phyloP scores from a whole-genome alignment of 1,284 basidiomycete genomes.

The Sanghuangporus baumii region DNA sequence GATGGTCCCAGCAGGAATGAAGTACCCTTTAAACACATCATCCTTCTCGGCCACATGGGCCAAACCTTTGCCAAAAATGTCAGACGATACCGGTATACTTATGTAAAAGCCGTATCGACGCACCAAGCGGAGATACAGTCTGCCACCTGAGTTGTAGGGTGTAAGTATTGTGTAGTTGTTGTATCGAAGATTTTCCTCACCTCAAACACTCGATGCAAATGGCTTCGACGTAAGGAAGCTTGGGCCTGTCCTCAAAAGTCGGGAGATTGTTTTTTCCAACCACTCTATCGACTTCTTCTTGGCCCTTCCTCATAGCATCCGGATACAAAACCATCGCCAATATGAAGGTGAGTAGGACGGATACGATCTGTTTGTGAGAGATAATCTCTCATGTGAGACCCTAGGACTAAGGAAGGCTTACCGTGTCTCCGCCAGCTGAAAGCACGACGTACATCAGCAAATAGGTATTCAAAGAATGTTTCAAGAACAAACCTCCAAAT shows the following conservation, averaged over 20 bases:
- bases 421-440: slow-evolving; percentile 21
- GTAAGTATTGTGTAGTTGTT: background rate
- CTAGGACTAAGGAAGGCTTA: slow-evolving; percentile 2
- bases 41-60: background rate
- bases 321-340: slow-evolving; percentile 18
- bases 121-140: slow-evolving; percentile 8
- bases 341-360: slow-evolving; percentile 13
- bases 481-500: slow-evolving; percentile 6
- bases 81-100: background rate
- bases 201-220: slow-evolving; percentile 16
- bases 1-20: slow-evolving; percentile 21
- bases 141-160: slow-evolving; percentile 14
- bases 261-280: slow-evolving; percentile 19
- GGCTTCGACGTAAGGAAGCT: slow-evolving; percentile 21
- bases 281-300: slow-evolving; percentile 20
- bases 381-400: background rate
- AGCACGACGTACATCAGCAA: background rate
- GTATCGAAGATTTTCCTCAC: background rate
- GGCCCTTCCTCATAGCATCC: slow-evolving; percentile 10
- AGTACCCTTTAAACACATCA: slow-evolving; percentile 7
- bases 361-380: slow-evolving; percentile 2
- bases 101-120: background rate
- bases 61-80: background rate
- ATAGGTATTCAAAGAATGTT: background rate
- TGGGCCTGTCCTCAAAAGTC: slow-evolving; percentile 18